Conservation (phyloP, 768 basidiomycete species). For the Serendipita indica region DNA sequence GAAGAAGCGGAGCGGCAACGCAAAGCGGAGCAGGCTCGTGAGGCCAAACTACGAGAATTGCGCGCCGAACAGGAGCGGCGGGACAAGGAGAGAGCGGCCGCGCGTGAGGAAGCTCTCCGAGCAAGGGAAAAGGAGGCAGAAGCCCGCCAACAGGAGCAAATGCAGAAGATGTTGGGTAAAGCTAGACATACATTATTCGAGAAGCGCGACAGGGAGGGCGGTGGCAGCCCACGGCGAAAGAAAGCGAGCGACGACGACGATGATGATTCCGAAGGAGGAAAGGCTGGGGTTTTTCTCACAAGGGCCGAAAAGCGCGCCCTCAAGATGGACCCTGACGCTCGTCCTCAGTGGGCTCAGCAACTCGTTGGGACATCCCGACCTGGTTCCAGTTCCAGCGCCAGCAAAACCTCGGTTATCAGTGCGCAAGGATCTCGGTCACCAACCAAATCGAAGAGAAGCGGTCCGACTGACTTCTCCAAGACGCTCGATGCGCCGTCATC, state of each 20-base stretch:
- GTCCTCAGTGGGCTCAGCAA: not conserved
- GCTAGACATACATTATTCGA: constrained; percentile 7
- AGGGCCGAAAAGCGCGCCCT: constrained; percentile 3
- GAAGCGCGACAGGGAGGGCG: constrained; percentile 9
- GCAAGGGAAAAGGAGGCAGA: constrained; percentile 11
- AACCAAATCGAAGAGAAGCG: not conserved
- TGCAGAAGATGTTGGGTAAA: constrained; percentile 1
- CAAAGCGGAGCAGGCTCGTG: constrained; percentile 9
- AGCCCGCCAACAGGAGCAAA: constrained; percentile 12
- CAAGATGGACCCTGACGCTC: constrained; percentile 1
- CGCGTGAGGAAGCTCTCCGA: constrained; percentile 10
- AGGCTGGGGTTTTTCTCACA: not conserved
- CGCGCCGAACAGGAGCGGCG: constrained; percentile 15
- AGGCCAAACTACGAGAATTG: constrained; percentile 12
- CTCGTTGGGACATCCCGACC: constrained; percentile 8
- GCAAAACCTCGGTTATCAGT: not conserved
- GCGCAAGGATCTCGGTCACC: not conserved
- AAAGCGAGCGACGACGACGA: not conserved
- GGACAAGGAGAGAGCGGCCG: constrained; percentile 13
- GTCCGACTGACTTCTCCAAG: constrained; percentile 1
- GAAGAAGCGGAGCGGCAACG: not conserved
- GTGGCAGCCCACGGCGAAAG: not conserved
- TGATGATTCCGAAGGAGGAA: constrained; percentile 1
- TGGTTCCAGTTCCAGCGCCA: not conserved
- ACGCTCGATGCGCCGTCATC: not conserved